phyloP scores from a whole-genome alignment of 305 asterid genomes.

The Salvia sclarea region DNA sequence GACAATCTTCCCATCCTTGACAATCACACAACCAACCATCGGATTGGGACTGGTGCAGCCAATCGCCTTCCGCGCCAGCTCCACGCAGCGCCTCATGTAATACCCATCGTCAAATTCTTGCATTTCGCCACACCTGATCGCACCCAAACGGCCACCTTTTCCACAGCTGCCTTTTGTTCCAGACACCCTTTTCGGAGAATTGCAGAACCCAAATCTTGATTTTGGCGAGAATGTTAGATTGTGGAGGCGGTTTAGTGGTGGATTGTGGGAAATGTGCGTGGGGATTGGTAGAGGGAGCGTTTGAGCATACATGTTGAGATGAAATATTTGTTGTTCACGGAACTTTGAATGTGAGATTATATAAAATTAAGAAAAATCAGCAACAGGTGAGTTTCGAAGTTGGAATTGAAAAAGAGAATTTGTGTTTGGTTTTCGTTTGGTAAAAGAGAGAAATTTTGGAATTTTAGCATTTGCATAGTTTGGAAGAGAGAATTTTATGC shows the following conservation, averaged over 20 bases:
- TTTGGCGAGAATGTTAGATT: conserved; percentile 28
- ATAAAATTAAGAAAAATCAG: background rate
- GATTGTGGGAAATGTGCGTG: conserved; percentile 27
- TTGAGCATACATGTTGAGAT: conserved; percentile 45
- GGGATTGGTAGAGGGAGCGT: conserved; percentile 39
- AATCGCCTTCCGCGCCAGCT: conserved; percentile 80
- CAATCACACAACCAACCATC: conserved; percentile 96
- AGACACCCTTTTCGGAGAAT: conserved; percentile 48
- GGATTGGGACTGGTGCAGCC: conserved; percentile 96
- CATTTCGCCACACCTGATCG: conserved; percentile 43
- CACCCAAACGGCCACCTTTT: conserved; percentile 34
- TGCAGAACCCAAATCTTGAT: conserved; percentile 40
- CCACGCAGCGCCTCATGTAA: conserved; percentile 83
- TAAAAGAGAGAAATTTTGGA: no score
- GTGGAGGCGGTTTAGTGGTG: conserved; percentile 33
- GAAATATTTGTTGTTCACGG: background rate
- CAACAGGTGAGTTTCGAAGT: background rate
- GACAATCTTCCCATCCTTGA: conserved; percentile 74
- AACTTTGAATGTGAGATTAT: background rate
- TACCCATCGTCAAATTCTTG: conserved; percentile 56
- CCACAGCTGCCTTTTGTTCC: conserved; percentile 35
- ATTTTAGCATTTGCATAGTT: no score
- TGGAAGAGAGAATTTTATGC: no score
- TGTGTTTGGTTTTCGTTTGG: no score
- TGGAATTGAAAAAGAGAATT: background rate